phyloP scores from a whole-genome alignment of 2,329 filamentous ascomycete genomes.

The Aurifilum marmelostoma region DNA sequence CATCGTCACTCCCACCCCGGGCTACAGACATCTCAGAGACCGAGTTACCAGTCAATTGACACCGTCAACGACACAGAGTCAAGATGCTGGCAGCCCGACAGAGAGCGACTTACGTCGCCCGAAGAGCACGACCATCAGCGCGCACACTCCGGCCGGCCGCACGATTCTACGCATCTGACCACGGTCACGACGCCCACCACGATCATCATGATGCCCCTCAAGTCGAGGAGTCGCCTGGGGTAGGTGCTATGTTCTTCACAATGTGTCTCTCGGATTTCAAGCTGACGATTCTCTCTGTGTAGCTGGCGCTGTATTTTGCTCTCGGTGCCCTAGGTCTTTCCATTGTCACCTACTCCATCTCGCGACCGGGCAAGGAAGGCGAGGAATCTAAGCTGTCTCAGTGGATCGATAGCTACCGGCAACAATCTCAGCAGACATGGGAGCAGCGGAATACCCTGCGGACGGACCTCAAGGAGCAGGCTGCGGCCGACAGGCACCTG shows the following conservation, averaged over 20 bases:
- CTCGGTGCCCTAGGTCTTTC: slow-evolving; percentile 49
- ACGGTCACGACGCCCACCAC: slow-evolving; percentile 48
- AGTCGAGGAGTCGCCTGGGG: slow-evolving; percentile 59
- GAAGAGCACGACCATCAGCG: slow-evolving; percentile 38
- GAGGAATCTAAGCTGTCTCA: slow-evolving; percentile 51
- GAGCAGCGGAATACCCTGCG: slow-evolving; percentile 57
- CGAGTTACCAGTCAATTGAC: slow-evolving; percentile 22
- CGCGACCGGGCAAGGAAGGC: slow-evolving; percentile 53
- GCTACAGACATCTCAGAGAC: not conserved
- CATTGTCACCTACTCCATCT: slow-evolving; percentile 52
- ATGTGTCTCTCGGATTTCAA: not conserved
- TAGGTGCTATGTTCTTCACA: slow-evolving; percentile 44
- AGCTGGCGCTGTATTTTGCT: slow-evolving; percentile 55
- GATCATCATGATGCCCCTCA: slow-evolving; percentile 43
- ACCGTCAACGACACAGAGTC: slow-evolving; percentile 22
- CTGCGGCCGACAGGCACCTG: slow-evolving; percentile 60
- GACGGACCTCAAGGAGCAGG: slow-evolving; percentile 57
- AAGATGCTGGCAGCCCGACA: slow-evolving; percentile 45
- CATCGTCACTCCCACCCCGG: slow-evolving; percentile 18
- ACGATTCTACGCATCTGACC: slow-evolving; percentile 59
- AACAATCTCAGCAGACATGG: slow-evolving; percentile 53
- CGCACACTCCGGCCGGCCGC: slow-evolving; percentile 35
- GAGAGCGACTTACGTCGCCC: slow-evolving; percentile 42
- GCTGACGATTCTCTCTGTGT: slow-evolving; percentile 5
- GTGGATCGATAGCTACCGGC: slow-evolving; percentile 49